Percentiles rank a stretch among this genome's conserved stretches.
These are phyloP conservation scores for Rhizophora mangle DNA, from an alignment of 345 rosid genomes.

Conservation along the genomic window DNA sequence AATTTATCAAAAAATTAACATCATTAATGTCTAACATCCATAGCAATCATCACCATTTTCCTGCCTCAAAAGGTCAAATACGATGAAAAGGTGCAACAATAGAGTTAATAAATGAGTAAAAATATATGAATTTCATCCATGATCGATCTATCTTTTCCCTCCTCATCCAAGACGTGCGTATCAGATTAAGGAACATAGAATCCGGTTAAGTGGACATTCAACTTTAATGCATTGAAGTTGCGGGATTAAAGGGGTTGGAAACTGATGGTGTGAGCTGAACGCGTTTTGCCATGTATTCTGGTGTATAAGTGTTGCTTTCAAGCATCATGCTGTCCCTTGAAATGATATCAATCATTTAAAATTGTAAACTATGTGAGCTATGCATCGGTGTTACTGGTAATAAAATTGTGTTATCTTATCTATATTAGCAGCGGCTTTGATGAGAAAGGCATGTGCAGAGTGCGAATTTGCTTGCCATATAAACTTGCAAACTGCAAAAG, in stretches of 20 bases:
- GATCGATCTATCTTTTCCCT: too few relatives aligned
- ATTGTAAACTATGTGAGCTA: not conserved
- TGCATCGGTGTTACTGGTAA: not conserved
- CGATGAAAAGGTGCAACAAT: too few relatives aligned
- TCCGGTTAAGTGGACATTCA: constrained; percentile 27
- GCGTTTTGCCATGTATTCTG: not conserved
- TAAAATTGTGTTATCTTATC: not conserved
- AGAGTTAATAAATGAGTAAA: too few relatives aligned
- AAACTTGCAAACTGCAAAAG: not conserved
- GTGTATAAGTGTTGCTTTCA: not conserved
- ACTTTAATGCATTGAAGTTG: constrained; percentile 27
- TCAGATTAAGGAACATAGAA: constrained; percentile 27
- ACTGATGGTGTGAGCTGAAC: constrained; percentile 21
- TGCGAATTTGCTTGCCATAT: not conserved
- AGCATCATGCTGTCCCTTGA: not conserved
- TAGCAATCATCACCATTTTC: too few relatives aligned
- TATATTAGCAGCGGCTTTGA: not conserved
- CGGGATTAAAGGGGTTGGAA: constrained; percentile 25
- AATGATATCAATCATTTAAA: not conserved
- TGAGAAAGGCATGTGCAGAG: not conserved
- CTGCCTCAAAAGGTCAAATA: too few relatives aligned
- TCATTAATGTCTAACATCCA: too few relatives aligned
- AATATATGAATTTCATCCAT: too few relatives aligned
- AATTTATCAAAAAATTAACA: too few relatives aligned
- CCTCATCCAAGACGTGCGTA: constrained; percentile 28